Percentiles rank a stretch among this genome's conserved stretches.
phyloP scores from a whole-genome alignment of 768 basidiomycete species.

The Pilatotrama ljubarskyi region DNA sequence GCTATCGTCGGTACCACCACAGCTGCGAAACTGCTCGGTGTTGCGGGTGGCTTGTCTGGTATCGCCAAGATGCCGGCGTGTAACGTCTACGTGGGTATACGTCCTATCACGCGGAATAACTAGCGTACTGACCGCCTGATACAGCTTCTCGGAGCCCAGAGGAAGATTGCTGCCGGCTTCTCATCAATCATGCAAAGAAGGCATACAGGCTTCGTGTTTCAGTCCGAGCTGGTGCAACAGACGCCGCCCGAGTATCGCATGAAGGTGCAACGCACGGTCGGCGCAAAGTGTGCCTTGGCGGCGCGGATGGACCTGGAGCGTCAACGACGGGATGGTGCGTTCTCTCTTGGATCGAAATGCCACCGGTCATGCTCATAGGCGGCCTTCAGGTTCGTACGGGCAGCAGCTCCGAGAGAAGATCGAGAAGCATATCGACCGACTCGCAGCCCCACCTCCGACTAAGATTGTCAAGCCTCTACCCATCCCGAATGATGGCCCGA shows the following conservation, averaged over 20 bases:
- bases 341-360: background rate
- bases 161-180: constrained; percentile 90
- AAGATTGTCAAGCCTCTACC: constrained; percentile 94
- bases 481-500: constrained; percentile 91
- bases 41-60: constrained; percentile 89
- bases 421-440: constrained; percentile 88
- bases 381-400: constrained; percentile 71
- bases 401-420: constrained; percentile 79
- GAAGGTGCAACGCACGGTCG: constrained; percentile 90
- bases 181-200: constrained; percentile 84
- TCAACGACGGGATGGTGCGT: constrained; percentile 72
- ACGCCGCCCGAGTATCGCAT: constrained; percentile 89
- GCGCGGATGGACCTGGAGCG: constrained; percentile 95
- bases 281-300: constrained; percentile 87
- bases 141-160: constrained; percentile 91
- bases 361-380: background rate
- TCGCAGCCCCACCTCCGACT: constrained; percentile 91
- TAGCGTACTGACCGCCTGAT: background rate
- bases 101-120: background rate
- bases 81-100: constrained; percentile 81
- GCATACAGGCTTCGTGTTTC: constrained; percentile 97
- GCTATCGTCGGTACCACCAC: constrained; percentile 98
- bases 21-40: constrained; percentile 96
- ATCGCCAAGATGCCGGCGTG: constrained; percentile 94
- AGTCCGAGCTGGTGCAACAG: constrained; percentile 82